Conservation (phyloP, 352 stramenopile genomes). For the Globisporangium splendens region DNA sequence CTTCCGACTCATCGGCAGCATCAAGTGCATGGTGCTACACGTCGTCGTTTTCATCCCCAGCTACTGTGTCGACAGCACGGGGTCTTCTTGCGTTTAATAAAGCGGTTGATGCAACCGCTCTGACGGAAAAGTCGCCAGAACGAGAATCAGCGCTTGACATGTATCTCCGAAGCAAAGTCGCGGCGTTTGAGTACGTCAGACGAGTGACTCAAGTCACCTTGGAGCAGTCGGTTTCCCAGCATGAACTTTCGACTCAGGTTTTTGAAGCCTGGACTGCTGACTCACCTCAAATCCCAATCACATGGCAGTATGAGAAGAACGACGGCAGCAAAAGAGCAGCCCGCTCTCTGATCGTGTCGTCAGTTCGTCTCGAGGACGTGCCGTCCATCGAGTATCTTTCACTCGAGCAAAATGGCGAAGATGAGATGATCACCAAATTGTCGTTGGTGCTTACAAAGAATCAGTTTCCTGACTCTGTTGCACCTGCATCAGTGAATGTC, state of each 20-base stretch:
- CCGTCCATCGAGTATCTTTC: background rate
- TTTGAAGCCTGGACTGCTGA: conserved; percentile 10
- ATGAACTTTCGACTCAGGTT: no score
- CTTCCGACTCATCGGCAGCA: background rate
- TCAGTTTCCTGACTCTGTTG: background rate
- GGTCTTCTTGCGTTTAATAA: background rate
- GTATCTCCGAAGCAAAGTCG: conserved; percentile 1
- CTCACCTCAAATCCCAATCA: background rate
- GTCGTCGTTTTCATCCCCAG: conserved; percentile 29
- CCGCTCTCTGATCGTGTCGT: conserved; percentile 1
- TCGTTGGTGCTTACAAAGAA: background rate
- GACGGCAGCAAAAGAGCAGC: background rate
- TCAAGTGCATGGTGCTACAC: conserved; percentile 24
- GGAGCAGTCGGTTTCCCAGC: background rate
- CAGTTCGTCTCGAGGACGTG: background rate
- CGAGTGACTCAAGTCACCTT: conserved; percentile 11
- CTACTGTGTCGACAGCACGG: background rate
- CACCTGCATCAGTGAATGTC: conserved; percentile 8
- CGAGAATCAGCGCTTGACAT: background rate
- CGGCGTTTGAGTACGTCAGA: background rate
- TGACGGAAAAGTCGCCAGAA: background rate
- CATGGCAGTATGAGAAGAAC: background rate
- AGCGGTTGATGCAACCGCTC: conserved; percentile 3
- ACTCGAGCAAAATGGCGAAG: background rate
- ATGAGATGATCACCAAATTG: background rate